These are phyloP conservation scores for Dinochytrium kinnereticum DNA, from an alignment of 371 early-diverging fungal genomes.

Conservation along the genomic window DNA sequence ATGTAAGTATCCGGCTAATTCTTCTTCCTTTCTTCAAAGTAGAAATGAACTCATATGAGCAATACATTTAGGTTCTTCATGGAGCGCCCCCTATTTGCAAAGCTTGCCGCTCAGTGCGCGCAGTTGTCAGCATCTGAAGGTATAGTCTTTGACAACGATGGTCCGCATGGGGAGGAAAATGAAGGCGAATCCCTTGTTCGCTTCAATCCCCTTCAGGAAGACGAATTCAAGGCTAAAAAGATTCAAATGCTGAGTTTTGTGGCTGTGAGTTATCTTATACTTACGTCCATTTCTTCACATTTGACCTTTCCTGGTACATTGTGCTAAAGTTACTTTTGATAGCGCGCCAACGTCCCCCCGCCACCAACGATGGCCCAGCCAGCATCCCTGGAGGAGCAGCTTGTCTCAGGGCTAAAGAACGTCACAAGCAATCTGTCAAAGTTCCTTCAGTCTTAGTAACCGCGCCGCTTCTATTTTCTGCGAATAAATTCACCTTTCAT, in stretches of 20 bases:
- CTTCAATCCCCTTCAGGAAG: constrained; percentile 44
- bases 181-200: constrained; percentile 30
- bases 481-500: too few relatives aligned
- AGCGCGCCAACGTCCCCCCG: constrained; percentile 10
- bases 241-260: constrained; percentile 25
- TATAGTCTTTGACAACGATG: constrained; percentile 62
- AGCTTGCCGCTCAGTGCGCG: constrained; percentile 81
- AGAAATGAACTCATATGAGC: too few relatives aligned
- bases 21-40: too few relatives aligned
- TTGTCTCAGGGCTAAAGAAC: constrained; percentile 1
- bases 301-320: neutral
- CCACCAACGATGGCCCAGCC: neutral
- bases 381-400: constrained; percentile 2
- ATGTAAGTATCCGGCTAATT: too few relatives aligned
- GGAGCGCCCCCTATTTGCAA: constrained; percentile 71
- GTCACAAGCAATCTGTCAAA: constrained; percentile 18
- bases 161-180: constrained; percentile 15
- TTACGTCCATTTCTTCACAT: neutral
- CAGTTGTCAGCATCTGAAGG: constrained; percentile 76
- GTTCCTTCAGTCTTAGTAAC: constrained; percentile 4
- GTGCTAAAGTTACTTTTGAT: neutral
- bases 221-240: constrained; percentile 32
- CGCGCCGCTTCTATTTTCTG: too few relatives aligned
- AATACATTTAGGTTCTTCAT: constrained; percentile 57
- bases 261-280: constrained; percentile 9